phyloP scores from a whole-genome alignment of 2,329 filamentous ascomycete genomes.

The Diaporthe citrichinensis region DNA sequence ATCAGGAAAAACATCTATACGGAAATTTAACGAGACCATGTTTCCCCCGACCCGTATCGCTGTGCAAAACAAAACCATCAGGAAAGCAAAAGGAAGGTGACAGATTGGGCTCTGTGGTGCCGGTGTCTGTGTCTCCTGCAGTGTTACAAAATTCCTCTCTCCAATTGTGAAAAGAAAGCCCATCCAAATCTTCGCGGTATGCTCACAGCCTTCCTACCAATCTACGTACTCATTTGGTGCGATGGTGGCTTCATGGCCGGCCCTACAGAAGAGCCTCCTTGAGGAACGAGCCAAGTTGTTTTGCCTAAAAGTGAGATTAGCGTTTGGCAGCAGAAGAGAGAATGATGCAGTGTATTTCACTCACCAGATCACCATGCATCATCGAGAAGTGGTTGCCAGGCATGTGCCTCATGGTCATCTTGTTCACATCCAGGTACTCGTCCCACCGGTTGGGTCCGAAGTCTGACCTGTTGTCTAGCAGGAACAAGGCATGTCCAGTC shows the following conservation, averaged over 20 bases:
- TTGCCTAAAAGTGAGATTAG: constrained; percentile 49
- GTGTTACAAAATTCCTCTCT: background rate
- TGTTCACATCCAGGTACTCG: constrained; percentile 72
- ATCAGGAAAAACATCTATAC: background rate
- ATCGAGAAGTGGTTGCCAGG: constrained; percentile 82
- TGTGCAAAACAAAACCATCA: constrained; percentile 12
- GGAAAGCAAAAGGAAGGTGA: constrained; percentile 16
- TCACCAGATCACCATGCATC: constrained; percentile 73
- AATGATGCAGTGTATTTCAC: constrained; percentile 40
- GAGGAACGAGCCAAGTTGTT: constrained; percentile 53
- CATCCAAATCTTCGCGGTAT: background rate
- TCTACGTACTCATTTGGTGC: background rate
- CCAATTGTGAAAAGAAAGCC: background rate
- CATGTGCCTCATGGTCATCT: constrained; percentile 77
- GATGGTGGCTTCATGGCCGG: too few relatives aligned
- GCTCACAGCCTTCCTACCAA: background rate
- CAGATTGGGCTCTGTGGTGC: constrained; percentile 11
- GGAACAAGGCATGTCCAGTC: constrained; percentile 74
- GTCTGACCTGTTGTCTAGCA: constrained; percentile 80
- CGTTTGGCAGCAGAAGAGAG: background rate
- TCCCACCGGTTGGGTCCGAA: constrained; percentile 80
- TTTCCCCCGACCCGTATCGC: constrained; percentile 6
- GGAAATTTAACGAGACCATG: background rate
- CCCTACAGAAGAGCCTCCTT: constrained; percentile 52
- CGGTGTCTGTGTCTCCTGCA: constrained; percentile 7